These are phyloP conservation scores for Phytophthora sp. DNA, from an alignment of 352 stramenopile genomes.

Conservation along the genomic window DNA sequence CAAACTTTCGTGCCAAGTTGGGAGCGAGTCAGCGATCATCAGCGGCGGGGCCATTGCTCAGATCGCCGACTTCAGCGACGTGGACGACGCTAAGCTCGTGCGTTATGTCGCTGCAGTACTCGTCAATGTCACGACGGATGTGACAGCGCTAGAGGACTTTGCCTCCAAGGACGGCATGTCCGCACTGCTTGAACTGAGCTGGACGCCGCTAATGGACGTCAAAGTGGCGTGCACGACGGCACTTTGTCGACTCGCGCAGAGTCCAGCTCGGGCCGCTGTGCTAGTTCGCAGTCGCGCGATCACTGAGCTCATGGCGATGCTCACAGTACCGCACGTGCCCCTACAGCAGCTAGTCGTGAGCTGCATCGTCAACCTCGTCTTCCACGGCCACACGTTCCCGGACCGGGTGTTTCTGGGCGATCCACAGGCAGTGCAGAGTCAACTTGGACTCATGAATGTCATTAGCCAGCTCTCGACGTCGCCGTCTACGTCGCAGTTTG, in stretches of 20 bases:
- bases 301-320: constrained; percentile 76
- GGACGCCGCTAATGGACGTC: constrained; percentile 65
- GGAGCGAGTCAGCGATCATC: constrained; percentile 67
- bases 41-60: constrained; percentile 64
- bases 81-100: constrained; percentile 60
- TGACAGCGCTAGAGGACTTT: constrained; percentile 52
- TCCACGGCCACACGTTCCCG: constrained; percentile 61
- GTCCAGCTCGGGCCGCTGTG: constrained; percentile 37
- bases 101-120: constrained; percentile 69
- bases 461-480: constrained; percentile 52
- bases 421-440: constrained; percentile 69
- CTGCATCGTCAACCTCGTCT: constrained; percentile 77
- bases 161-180: constrained; percentile 57
- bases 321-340: constrained; percentile 56
- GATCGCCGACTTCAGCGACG: constrained; percentile 75
- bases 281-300: constrained; percentile 50
- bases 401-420: constrained; percentile 83
- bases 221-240: constrained; percentile 74
- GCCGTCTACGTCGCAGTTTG: constrained; percentile 55
- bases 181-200: constrained; percentile 73
- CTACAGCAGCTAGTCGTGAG: constrained; percentile 70
- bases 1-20: constrained; percentile 75
- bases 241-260: constrained; percentile 63
- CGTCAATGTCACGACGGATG: constrained; percentile 66
- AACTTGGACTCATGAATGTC: constrained; percentile 71